These are phyloP conservation scores for Magnaporthiopsis rhizophila DNA, from an alignment of 2,329 filamentous ascomycete species.

Conservation along the genomic window DNA sequence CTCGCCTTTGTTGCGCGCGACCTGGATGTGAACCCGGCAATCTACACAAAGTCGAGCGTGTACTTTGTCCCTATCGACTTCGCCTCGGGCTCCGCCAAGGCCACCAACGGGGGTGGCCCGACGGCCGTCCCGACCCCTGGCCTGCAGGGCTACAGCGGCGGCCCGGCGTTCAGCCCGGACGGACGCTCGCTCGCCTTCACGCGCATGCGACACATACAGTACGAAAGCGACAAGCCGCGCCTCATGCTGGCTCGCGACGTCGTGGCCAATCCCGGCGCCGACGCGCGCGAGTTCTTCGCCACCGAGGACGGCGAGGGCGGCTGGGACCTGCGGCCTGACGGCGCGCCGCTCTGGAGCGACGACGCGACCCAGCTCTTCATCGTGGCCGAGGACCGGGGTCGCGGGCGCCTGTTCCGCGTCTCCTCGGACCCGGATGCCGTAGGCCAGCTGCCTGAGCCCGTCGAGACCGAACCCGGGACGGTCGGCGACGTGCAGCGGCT, in stretches of 20 bases:
- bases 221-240: slow-evolving; percentile 73
- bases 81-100: slow-evolving; percentile 34
- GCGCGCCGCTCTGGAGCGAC: slow-evolving; percentile 43
- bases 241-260: slow-evolving; percentile 59
- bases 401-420: slow-evolving; percentile 53
- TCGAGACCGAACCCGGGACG: slow-evolving; percentile 43
- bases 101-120: slow-evolving; percentile 18
- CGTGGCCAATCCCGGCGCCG: slow-evolving; percentile 32
- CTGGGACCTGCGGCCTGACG: slow-evolving; percentile 53
- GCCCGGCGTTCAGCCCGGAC: slow-evolving; percentile 66
- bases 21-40: slow-evolving; percentile 59
- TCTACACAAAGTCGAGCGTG: slow-evolving; percentile 74
- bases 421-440: slow-evolving; percentile 42
- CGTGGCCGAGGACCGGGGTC: slow-evolving; percentile 63
- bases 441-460: slow-evolving; percentile 31
- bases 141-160: slow-evolving; percentile 55
- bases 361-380: slow-evolving; percentile 60
- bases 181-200: slow-evolving; percentile 67
- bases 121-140: slow-evolving; percentile 47
- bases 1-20: slow-evolving; percentile 66
- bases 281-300: slow-evolving; percentile 54
- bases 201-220: slow-evolving; percentile 67
- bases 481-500: slow-evolving; percentile 47
- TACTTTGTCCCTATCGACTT: slow-evolving; percentile 65
- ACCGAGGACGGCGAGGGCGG: slow-evolving; percentile 54